These are phyloP conservation scores for Spathaspora sp. DNA, from an alignment of 1,139 yeast species.

Conservation along the genomic window DNA sequence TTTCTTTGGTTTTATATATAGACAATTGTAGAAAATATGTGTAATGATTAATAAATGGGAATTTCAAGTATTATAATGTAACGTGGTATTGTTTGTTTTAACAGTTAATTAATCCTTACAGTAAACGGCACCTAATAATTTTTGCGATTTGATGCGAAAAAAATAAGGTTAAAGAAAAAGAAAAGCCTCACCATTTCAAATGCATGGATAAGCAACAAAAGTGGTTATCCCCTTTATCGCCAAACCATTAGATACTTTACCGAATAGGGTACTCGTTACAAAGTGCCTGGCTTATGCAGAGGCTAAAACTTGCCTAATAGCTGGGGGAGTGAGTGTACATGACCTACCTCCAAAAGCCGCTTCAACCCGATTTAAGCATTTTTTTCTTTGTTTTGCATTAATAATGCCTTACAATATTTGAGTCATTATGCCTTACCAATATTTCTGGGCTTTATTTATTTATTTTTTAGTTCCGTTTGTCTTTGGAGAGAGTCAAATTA, in stretches of 20 bases:
- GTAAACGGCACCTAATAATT: neutral
- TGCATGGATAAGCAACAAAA: too few relatives aligned
- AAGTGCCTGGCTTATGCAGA: too few relatives aligned
- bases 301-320: too few relatives aligned
- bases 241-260: too few relatives aligned
- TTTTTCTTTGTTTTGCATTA: neutral
- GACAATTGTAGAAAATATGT: neutral
- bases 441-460: neutral
- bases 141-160: too few relatives aligned
- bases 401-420: neutral
- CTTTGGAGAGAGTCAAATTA: neutral
- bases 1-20: neutral
- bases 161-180: too few relatives aligned
- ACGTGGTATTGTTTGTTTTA: neutral
- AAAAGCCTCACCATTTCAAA: too few relatives aligned
- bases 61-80: neutral
- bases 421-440: neutral
- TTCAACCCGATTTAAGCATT: neutral
- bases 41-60: neutral
- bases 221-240: too few relatives aligned
- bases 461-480: neutral
- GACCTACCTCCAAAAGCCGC: neutral
- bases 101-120: neutral
- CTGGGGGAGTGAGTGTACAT: too few relatives aligned
- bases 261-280: too few relatives aligned